Percentiles rank a stretch among this genome's conserved stretches.
Evolutionary conservation across 78 protist species (phyloP).

Genomic region (Chrysochromulina parva): DNA sequence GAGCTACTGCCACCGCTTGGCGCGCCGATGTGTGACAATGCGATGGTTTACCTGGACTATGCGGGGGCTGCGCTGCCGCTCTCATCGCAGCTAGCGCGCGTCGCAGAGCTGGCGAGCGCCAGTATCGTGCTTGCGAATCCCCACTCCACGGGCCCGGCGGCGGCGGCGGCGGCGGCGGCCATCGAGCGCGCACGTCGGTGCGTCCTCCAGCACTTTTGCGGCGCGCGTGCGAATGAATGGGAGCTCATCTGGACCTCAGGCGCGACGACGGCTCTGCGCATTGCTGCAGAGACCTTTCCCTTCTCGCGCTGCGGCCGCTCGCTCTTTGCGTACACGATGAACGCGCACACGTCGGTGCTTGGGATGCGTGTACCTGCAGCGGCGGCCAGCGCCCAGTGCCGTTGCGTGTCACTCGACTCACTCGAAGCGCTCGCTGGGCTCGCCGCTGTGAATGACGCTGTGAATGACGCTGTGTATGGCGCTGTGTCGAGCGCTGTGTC

Average conservation of each 20-base stretch:
- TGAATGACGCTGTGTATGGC: too few species aligned
- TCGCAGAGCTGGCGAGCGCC: too few species aligned
- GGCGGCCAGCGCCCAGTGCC: neutral
- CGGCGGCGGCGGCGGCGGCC: neutral
- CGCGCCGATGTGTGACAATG: neutral
- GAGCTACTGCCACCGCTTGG: neutral
- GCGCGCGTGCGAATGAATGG: constrained; percentile 27
- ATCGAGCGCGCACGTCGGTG: neutral
- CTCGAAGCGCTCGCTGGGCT: neutral
- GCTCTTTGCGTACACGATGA: neutral
- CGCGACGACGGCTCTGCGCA: constrained; percentile 58
- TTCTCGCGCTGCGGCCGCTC: constrained; percentile 45
- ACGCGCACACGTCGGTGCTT: constrained; percentile 67
- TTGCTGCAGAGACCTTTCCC: constrained; percentile 63
- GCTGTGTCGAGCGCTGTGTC: too few species aligned
- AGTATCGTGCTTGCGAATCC: neutral
- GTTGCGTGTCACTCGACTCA: neutral
- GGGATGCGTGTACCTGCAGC: constrained; percentile 61
- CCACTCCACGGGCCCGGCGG: constrained; percentile 21
- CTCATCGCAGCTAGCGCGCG: neutral
- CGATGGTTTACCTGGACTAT: neutral
- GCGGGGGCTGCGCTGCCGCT: constrained; percentile 15
- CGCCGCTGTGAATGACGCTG: neutral
- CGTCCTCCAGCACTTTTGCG: constrained; percentile 24
- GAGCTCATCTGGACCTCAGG: constrained; percentile 66